Base-by-base conservation (phyloP, 768 basidiomycete species). In the Auricularia sp. region DNA sequence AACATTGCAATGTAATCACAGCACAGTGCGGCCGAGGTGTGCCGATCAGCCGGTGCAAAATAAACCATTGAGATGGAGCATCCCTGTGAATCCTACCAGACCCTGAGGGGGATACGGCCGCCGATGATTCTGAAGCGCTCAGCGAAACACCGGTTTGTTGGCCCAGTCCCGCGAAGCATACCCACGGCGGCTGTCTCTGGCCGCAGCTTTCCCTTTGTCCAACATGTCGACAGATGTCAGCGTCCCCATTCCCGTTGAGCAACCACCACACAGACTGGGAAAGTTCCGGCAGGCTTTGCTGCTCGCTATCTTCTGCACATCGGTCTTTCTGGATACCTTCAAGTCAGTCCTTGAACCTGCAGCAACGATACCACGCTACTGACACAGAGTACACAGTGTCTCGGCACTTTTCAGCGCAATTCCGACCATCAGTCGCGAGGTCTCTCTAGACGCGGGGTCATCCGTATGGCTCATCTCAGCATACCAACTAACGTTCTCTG, bases 391-490 rank as follows among this genome's bases (percentile, higher is more conserved):
- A 24, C 34, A 13, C 29, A 59, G 56, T 18, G 56, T 59, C 56
- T 59, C 56, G 6, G 56, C 56, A 6, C 56, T 59, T 10, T 59
- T 59, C 34, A 59, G 56, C 34, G 56, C 56, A 14, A 59, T 59
- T 18, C 56, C 56, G 6, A 59, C 24, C 34, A 59, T 59, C 10
- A 59, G 29, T 59, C 24, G 29, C 14, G 56, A 59, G 29, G 29
- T 59, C 56, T 29, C 24, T 6, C 56, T 59, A 13, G 34, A 59
- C 29, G 62, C 69, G 61, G 71, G 65, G 36, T 65, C 72, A 62
- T 70, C 69, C n/a, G 73, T 75, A 42, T 82, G 81, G 81, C 65
- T 81, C 6, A 69, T 79, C 34, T 76, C 77, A 54, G 79, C 78
- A 13, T 81, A 76, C 66, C 74, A 80, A 42, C 66, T 75, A 14